Percentiles rank a stretch among this genome's conserved stretches.
Conservation (phyloP, 371 early-diverging fungal species). For the Rhizopus arrhizus region DNA sequence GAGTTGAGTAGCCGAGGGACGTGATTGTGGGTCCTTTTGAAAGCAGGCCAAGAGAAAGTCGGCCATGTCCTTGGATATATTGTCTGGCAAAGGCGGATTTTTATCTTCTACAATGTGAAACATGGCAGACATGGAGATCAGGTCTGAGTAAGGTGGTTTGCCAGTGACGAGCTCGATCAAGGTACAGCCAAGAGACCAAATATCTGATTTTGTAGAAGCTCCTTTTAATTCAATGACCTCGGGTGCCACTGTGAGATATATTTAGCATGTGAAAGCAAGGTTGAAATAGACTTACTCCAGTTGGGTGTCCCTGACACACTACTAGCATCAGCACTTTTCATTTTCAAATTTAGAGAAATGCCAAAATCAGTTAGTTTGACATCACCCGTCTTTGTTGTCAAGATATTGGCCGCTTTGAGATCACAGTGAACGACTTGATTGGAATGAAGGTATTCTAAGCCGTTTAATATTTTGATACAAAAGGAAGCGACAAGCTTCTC, state of each 20-base stretch:
- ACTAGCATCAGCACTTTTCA: slow-evolving; percentile 75
- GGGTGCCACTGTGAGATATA: slow-evolving; percentile 75
- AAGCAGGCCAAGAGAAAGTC: slow-evolving; percentile 78
- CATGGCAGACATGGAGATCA: slow-evolving; percentile 83
- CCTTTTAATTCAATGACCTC: slow-evolving; percentile 90
- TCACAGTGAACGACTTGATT: slow-evolving; percentile 91
- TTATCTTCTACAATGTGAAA: slow-evolving; percentile 90
- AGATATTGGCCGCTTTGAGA: slow-evolving; percentile 92
- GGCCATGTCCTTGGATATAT: slow-evolving; percentile 66
- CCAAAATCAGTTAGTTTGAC: slow-evolving; percentile 96
- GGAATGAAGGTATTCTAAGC: slow-evolving; percentile 86
- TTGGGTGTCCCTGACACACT: slow-evolving; percentile 71
- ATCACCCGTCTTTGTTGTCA: slow-evolving; percentile 88
- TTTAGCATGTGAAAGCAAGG: too few relatives aligned
- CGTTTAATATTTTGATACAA: slow-evolving; percentile 83
- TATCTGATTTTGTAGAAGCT: slow-evolving; percentile 81
- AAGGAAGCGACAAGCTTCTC: slow-evolving; percentile 89
- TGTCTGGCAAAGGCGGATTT: slow-evolving; percentile 77
- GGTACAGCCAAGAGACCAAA: slow-evolving; percentile 89
- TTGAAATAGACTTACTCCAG: slow-evolving; percentile 79
- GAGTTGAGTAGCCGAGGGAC: slow-evolving; percentile 68
- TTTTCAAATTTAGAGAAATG: slow-evolving; percentile 77
- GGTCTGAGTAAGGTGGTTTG: slow-evolving; percentile 81
- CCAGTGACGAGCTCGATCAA: slow-evolving; percentile 86
- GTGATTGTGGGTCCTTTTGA: slow-evolving; percentile 67